Conservation (phyloP, 2,329 filamentous ascomycete species). For the Calonectria pauciramosa region DNA sequence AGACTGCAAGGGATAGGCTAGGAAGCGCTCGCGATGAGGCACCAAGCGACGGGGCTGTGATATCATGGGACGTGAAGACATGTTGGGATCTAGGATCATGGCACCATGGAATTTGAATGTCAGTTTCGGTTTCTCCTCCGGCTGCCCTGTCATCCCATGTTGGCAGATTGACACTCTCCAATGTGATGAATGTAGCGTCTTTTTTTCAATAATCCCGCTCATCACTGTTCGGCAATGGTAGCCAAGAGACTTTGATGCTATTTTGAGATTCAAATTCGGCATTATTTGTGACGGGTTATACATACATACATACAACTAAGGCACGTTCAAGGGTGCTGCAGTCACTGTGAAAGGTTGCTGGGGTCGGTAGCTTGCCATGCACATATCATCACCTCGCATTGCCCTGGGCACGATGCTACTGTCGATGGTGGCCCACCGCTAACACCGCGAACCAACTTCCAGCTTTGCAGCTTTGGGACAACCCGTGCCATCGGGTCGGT, state of each 20-base stretch:
- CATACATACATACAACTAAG: conserved; percentile 13
- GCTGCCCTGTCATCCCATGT: conserved; percentile 17
- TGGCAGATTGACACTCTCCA: neutral
- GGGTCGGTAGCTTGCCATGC: neutral
- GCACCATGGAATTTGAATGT: neutral
- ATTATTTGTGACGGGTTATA: conserved; percentile 33
- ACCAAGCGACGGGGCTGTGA: conserved; percentile 15
- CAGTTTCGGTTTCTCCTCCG: conserved; percentile 1
- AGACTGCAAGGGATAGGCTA: conserved; percentile 36
- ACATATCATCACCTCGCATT: conserved; percentile 16
- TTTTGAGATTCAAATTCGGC: conserved; percentile 36
- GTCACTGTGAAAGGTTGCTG: conserved; percentile 4
- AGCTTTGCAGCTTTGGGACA: conserved; percentile 2
- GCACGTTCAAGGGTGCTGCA: conserved; percentile 20
- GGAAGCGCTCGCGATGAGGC: conserved; percentile 23
- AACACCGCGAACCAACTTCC: conserved; percentile 13
- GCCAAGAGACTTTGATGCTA: conserved; percentile 40
- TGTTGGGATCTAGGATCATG: conserved; percentile 10
- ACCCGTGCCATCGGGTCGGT: conserved; percentile 37
- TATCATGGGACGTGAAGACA: conserved; percentile 17
- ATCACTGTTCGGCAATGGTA: conserved; percentile 18
- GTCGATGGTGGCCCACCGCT: conserved; percentile 29
- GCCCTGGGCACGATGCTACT: conserved; percentile 2
- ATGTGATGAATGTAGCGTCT: conserved; percentile 11
- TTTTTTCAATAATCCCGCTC: conserved; percentile 19